Conservation (phyloP, 1,284 basidiomycete genomes). For the Cutaneotrichosporon cyanovorans region DNA sequence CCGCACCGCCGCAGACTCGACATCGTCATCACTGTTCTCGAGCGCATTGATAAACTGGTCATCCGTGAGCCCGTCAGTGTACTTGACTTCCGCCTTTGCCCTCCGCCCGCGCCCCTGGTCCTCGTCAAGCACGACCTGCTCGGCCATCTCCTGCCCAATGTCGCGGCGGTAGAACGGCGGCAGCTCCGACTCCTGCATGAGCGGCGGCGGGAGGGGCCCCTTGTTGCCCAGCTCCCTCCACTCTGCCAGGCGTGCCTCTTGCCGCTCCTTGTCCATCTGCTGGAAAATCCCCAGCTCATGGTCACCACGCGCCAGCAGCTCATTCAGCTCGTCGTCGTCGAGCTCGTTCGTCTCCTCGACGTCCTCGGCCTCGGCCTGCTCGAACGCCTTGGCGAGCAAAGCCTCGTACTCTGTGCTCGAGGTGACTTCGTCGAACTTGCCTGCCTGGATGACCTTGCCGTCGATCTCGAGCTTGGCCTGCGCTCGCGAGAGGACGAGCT, state of each 20-base stretch:
- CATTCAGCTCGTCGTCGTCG: conserved; percentile 96
- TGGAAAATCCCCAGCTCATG: conserved; percentile 72
- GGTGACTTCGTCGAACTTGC: conserved; percentile 98
- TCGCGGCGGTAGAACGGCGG: conserved; percentile 79
- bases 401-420: conserved; percentile 96
- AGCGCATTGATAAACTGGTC: conserved; percentile 88
- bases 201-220: conserved; percentile 66
- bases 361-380: conserved; percentile 65
- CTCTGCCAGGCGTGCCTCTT: conserved; percentile 58
- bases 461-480: conserved; percentile 97
- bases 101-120: conserved; percentile 78
- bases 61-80: conserved; percentile 89
- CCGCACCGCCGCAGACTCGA: conserved; percentile 54
- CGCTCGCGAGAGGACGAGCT: conserved; percentile 91
- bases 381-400: conserved; percentile 63
- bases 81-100: conserved; percentile 74
- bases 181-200: conserved; percentile 84
- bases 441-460: conserved; percentile 98
- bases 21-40: conserved; percentile 67
- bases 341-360: conserved; percentile 89
- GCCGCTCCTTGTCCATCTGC: conserved; percentile 75
- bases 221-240: conserved; percentile 72
- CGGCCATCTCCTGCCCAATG: conserved; percentile 49
- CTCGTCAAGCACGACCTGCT: conserved; percentile 49
- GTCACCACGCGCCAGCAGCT: conserved; percentile 80